Conservation (phyloP, 31 red algal species). For the Asparagopsis taxiformis region DNA sequence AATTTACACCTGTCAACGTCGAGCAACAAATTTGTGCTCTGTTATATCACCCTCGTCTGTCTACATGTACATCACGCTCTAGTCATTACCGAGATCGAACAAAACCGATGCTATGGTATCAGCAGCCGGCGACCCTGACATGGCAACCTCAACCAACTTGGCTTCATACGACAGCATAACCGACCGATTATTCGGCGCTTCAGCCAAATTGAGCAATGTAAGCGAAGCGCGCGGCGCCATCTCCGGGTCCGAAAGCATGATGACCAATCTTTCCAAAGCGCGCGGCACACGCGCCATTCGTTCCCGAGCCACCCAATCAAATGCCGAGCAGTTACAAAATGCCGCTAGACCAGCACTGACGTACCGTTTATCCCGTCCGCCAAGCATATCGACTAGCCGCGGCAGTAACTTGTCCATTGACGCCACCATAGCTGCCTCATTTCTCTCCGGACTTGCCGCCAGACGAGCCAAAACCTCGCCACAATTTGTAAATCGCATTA, state of each 20-base stretch:
- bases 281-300: slow-evolving; percentile 81
- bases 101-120: slow-evolving; percentile 49
- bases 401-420: slow-evolving; percentile 73
- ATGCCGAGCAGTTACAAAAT: slow-evolving; percentile 81
- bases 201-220: slow-evolving; percentile 84
- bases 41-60: no score
- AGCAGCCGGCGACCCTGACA: slow-evolving; percentile 47
- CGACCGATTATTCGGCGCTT: slow-evolving; percentile 88
- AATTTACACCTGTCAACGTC: no score
- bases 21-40: no score
- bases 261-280: slow-evolving; percentile 55
- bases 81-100: slow-evolving; percentile 42
- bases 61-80: no score
- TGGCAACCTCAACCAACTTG: slow-evolving; percentile 48
- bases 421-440: slow-evolving; percentile 78
- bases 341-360: slow-evolving; percentile 74
- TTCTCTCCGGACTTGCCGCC: slow-evolving; percentile 75
- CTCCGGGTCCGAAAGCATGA: slow-evolving; percentile 50
- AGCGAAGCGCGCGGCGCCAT: slow-evolving; percentile 76
- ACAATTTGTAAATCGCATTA: slow-evolving; percentile 74
- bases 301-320: slow-evolving; percentile 87
- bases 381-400: slow-evolving; percentile 85
- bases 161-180: slow-evolving; percentile 71
- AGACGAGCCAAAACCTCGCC: slow-evolving; percentile 83
- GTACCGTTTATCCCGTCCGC: slow-evolving; percentile 37